Conservation (phyloP, 306 rosid species). For the Chamaecrista fasciculata region DNA sequence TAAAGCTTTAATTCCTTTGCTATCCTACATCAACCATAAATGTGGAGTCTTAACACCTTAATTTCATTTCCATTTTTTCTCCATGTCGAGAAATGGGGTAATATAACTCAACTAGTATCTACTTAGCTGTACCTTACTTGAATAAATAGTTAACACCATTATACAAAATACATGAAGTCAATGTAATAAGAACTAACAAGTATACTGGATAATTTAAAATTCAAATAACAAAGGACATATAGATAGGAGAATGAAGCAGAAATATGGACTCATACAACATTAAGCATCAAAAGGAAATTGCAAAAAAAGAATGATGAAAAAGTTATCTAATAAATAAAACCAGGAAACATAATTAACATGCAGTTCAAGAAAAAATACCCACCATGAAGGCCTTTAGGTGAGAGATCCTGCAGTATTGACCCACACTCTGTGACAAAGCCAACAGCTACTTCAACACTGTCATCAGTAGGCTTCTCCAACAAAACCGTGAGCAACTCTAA, state of each 20-base stretch:
- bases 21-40: background rate
- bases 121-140: background rate
- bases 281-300: background rate
- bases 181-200: background rate
- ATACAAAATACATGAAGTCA: background rate
- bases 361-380: conserved; percentile 38
- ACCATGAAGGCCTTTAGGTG: conserved; percentile 96
- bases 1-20: background rate
- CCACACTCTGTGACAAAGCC: conserved; percentile 95
- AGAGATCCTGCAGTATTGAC: conserved; percentile 77
- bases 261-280: background rate
- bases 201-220: background rate
- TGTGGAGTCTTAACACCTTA: conserved; percentile 11
- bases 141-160: background rate
- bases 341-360: background rate
- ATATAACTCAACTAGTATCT: background rate
- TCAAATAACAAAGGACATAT: background rate
- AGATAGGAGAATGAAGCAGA: background rate
- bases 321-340: background rate
- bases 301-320: background rate
- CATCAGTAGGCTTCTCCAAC: conserved; percentile 88
- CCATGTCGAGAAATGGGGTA: background rate
- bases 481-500: conserved; percentile 84
- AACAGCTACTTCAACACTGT: conserved; percentile 97
- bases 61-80: conserved; percentile 1